These are phyloP conservation scores for Aspergillus jensenii DNA, from an alignment of 2,329 filamentous ascomycete genomes.

Conservation along the genomic window DNA sequence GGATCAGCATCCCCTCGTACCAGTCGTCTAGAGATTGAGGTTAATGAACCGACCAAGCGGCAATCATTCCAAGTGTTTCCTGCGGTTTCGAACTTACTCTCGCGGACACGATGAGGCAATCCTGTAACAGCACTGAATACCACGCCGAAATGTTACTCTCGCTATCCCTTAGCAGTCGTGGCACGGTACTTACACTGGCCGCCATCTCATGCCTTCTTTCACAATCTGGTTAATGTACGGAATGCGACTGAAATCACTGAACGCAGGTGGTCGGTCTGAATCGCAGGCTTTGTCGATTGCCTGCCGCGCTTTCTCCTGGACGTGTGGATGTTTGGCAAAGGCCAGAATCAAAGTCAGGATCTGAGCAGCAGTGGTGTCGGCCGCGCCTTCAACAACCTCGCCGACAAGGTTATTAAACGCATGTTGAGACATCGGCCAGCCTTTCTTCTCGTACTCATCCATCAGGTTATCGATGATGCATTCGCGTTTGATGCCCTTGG, in stretches of 20 bases:
- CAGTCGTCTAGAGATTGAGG: slow-evolving; percentile 37
- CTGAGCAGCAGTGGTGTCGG: slow-evolving; percentile 28
- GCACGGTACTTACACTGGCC: slow-evolving; percentile 40
- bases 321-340: slow-evolving; percentile 51
- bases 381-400: neutral
- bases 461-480: slow-evolving; percentile 44
- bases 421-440: slow-evolving; percentile 30
- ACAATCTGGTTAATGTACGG: slow-evolving; percentile 57
- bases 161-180: no score
- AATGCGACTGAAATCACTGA: slow-evolving; percentile 49
- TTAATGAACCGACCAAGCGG: slow-evolving; percentile 50
- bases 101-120: neutral
- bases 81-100: slow-evolving; percentile 10
- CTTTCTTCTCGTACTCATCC: slow-evolving; percentile 37
- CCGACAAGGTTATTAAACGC: slow-evolving; percentile 19
- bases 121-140: neutral
- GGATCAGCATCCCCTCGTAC: slow-evolving; percentile 47
- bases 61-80: neutral
- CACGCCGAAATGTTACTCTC: no score
- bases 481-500: slow-evolving; percentile 21
- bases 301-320: slow-evolving; percentile 46
- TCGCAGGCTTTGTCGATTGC: slow-evolving; percentile 55
- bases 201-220: slow-evolving; percentile 59
- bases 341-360: slow-evolving; percentile 35
- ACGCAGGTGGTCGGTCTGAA: slow-evolving; percentile 45